Percentiles rank a stretch among this genome's conserved stretches.
Conservation (phyloP, 2,329 filamentous ascomycete genomes). For the Aspergillus sp. region DNA sequence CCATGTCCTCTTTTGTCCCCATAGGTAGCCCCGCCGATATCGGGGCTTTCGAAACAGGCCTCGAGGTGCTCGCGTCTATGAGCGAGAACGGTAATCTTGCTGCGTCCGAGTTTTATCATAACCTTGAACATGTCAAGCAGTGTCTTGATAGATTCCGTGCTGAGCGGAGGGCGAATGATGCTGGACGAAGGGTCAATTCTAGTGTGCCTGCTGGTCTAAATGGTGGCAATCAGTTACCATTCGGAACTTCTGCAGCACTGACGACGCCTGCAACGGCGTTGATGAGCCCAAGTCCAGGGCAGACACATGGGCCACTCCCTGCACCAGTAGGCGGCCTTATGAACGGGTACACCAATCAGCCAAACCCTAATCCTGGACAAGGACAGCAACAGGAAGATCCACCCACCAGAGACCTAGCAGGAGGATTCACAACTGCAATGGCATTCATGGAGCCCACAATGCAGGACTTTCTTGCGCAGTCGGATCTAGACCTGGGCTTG, state of each 20-base stretch:
- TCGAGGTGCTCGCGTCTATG: conserved; percentile 34
- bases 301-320: background rate
- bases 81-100: conserved; percentile 38
- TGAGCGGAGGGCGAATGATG: background rate
- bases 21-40: conserved; percentile 33
- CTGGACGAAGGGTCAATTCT: background rate
- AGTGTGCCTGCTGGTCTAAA: background rate
- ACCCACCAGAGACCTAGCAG: background rate
- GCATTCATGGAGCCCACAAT: conserved; percentile 40
- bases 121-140: conserved; percentile 33
- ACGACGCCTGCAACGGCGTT: background rate
- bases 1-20: conserved; percentile 37
- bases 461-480: conserved; percentile 41
- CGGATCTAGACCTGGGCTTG: conserved; percentile 37
- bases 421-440: conserved; percentile 39
- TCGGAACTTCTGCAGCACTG: background rate
- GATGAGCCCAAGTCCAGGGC: background rate
- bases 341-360: background rate
- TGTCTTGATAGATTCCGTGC: conserved; percentile 29
- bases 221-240: background rate
- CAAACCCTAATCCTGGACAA: background rate
- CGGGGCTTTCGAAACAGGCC: conserved; percentile 32
- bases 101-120: conserved; percentile 35
- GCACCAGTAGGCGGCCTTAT: background rate
- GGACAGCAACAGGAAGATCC: background rate